A percentile compares a stretch with the other conserved stretches of the same genome.
Evolutionary conservation across 768 basidiomycete species (phyloP).

Genomic region (Boletus sp.): DNA sequence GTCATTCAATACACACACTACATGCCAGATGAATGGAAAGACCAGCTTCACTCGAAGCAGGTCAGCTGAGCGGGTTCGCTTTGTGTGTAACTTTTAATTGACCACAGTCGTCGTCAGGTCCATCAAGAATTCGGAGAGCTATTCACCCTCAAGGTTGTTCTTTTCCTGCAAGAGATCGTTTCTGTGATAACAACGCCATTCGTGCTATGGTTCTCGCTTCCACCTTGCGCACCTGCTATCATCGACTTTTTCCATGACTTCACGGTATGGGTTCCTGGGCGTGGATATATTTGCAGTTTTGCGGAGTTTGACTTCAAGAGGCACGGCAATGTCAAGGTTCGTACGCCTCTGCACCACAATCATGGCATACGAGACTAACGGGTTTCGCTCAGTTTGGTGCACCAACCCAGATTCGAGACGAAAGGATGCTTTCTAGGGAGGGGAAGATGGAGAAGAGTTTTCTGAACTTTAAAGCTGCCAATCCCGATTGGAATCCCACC

Average conservation of each 20-base stretch:
- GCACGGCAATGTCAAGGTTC: slow-evolving; percentile 86
- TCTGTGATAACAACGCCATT: slow-evolving; percentile 94
- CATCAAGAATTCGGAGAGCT: slow-evolving; percentile 89
- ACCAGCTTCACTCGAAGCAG: slow-evolving; percentile 82
- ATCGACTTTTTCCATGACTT: slow-evolving; percentile 99
- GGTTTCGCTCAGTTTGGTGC: slow-evolving; percentile 68
- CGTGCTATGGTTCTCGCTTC: slow-evolving; percentile 90
- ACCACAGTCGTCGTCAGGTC: slow-evolving; percentile 46
- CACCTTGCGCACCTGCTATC: slow-evolving; percentile 82
- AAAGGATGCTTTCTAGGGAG: slow-evolving; percentile 79
- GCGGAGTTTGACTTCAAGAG: slow-evolving; percentile 97
- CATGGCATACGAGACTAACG: background rate
- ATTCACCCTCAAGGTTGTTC: slow-evolving; percentile 88
- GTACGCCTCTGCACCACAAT: slow-evolving; percentile 15
- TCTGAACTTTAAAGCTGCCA: slow-evolving; percentile 91
- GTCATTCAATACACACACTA: slow-evolving; percentile 95
- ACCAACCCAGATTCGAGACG: slow-evolving; percentile 62
- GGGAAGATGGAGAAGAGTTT: slow-evolving; percentile 99
- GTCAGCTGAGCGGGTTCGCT: slow-evolving; percentile 35
- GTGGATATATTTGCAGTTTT: slow-evolving; percentile 97
- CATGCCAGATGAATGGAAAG: slow-evolving; percentile 92
- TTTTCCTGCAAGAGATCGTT: slow-evolving; percentile 83
- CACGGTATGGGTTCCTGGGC: slow-evolving; percentile 91
- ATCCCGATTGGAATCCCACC: slow-evolving; percentile 92
- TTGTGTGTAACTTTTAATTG: background rate